Percentiles rank a stretch among this genome's conserved stretches.
These are phyloP conservation scores for Sambucus nigra DNA, from an alignment of 129 eudicot species.

Conservation along the genomic window DNA sequence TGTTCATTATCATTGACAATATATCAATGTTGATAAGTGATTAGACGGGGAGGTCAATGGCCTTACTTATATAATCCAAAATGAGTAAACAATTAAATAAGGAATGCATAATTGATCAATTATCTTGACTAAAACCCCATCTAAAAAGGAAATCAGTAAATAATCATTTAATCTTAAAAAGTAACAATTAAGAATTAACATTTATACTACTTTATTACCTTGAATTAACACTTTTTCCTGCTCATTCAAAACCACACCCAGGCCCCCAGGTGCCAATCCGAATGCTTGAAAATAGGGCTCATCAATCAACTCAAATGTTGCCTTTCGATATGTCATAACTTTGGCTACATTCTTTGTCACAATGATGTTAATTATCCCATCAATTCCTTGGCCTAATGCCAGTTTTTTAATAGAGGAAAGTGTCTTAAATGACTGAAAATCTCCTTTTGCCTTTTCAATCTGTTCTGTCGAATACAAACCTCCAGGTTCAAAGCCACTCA, in stretches of 20 bases:
- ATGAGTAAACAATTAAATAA: too few relatives aligned
- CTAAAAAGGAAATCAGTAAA: too few relatives aligned
- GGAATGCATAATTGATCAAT: too few relatives aligned
- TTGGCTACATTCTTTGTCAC: slow-evolving; percentile 9
- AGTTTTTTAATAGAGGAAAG: slow-evolving; percentile 15
- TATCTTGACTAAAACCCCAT: too few relatives aligned
- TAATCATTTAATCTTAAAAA: too few relatives aligned
- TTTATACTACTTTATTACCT: too few relatives aligned
- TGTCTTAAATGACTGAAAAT: slow-evolving; percentile 17
- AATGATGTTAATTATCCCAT: slow-evolving; percentile 4
- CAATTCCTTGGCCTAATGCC: background rate
- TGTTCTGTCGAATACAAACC: too few relatives aligned
- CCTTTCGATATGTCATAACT: slow-evolving; percentile 19
- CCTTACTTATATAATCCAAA: too few relatives aligned
- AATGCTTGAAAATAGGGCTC: slow-evolving; percentile 22
- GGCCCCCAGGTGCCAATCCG: slow-evolving; percentile 9
- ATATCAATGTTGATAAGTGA: slow-evolving; percentile 9
- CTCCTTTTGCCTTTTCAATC: slow-evolving; percentile 12
- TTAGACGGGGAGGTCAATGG: too few relatives aligned
- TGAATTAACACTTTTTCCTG: background rate
- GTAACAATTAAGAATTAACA: too few relatives aligned
- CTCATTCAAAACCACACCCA: background rate
- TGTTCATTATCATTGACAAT: too few relatives aligned
- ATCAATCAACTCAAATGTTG: slow-evolving; percentile 19
- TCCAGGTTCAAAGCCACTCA: slow-evolving; percentile 17